These are phyloP conservation scores for Lanmaoa rubissima DNA, from an alignment of 768 basidiomycete species.

Conservation along the genomic window DNA sequence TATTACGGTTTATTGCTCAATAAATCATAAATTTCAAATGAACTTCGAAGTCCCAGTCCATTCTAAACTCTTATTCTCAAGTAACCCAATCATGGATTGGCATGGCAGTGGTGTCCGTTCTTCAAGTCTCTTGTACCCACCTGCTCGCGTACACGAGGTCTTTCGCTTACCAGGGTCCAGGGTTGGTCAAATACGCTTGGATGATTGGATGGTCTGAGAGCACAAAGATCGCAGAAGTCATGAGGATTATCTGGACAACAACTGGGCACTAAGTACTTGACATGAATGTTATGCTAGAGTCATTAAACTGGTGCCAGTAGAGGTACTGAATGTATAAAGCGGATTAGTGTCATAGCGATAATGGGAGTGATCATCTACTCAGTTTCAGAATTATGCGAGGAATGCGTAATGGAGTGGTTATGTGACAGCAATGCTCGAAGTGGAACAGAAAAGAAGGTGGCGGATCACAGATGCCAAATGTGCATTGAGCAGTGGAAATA, in stretches of 20 bases:
- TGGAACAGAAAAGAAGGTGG: constrained; percentile 19
- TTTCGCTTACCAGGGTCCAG: constrained; percentile 23
- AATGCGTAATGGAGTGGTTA: constrained; percentile 37
- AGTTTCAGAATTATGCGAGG: constrained; percentile 32
- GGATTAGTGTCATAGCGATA: constrained; percentile 33
- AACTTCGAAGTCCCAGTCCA: not conserved
- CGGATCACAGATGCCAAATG: constrained; percentile 30
- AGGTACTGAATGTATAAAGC: constrained; percentile 31
- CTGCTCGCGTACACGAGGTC: constrained; percentile 2
- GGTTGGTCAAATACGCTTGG: constrained; percentile 1
- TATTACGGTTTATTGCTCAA: not conserved
- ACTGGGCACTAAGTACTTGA: constrained; percentile 20
- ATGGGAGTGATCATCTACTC: constrained; percentile 28
- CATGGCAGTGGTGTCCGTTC: not conserved
- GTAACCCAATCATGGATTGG: not conserved
- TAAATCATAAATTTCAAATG: not conserved
- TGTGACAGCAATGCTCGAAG: constrained; percentile 39
- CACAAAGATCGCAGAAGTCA: constrained; percentile 9
- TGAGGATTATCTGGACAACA: constrained; percentile 6
- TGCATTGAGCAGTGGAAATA: constrained; percentile 16
- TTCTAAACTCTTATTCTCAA: not conserved
- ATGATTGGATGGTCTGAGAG: constrained; percentile 2
- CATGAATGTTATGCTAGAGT: constrained; percentile 26
- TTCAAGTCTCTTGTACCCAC: not conserved
- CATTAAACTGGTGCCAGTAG: constrained; percentile 31